These are phyloP conservation scores for Pseudonitzschia delicatissima DNA, from an alignment of 108 stramenopile genomes.

Conservation along the genomic window DNA sequence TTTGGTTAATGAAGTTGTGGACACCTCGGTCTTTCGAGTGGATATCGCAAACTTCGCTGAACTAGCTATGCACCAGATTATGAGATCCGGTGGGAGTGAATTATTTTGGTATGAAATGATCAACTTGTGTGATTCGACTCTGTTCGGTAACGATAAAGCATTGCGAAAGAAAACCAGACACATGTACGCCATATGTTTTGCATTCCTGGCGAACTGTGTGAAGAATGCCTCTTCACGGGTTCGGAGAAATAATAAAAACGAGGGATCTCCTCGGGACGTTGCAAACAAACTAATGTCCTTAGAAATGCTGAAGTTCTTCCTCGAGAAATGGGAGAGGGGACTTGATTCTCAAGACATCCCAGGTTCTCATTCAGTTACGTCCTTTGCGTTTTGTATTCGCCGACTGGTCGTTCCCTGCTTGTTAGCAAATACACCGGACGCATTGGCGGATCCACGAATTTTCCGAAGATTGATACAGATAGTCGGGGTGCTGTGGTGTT, in stretches of 20 bases:
- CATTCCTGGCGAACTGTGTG: slow-evolving; percentile 67
- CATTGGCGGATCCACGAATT: slow-evolving; percentile 67
- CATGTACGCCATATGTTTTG: slow-evolving; percentile 60
- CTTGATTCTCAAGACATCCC: slow-evolving; percentile 18
- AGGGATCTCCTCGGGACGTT: slow-evolving; percentile 67
- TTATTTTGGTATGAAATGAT: slow-evolving; percentile 91
- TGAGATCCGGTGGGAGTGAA: slow-evolving; percentile 83
- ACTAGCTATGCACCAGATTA: slow-evolving; percentile 80
- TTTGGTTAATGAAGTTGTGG: slow-evolving; percentile 37
- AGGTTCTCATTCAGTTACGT: slow-evolving; percentile 32
- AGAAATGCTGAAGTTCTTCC: slow-evolving; percentile 68
- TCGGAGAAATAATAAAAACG: slow-evolving; percentile 39
- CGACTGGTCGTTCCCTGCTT: slow-evolving; percentile 82
- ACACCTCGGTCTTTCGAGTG: slow-evolving; percentile 54
- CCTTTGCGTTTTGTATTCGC: slow-evolving; percentile 78
- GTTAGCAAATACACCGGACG: slow-evolving; percentile 67
- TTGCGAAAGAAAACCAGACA: slow-evolving; percentile 30
- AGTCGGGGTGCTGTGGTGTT: slow-evolving; percentile 69
- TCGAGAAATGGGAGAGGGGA: slow-evolving; percentile 44
- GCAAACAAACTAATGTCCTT: slow-evolving; percentile 79
- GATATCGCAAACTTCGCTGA: slow-evolving; percentile 73
- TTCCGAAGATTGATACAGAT: slow-evolving; percentile 68
- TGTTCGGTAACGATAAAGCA: slow-evolving; percentile 54
- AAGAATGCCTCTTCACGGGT: slow-evolving; percentile 71
- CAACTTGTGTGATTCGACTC: slow-evolving; percentile 58